Percentiles rank a stretch among this genome's conserved stretches.
These are phyloP conservation scores for Senna tora DNA, from an alignment of 306 rosid species.

Conservation along the genomic window DNA sequence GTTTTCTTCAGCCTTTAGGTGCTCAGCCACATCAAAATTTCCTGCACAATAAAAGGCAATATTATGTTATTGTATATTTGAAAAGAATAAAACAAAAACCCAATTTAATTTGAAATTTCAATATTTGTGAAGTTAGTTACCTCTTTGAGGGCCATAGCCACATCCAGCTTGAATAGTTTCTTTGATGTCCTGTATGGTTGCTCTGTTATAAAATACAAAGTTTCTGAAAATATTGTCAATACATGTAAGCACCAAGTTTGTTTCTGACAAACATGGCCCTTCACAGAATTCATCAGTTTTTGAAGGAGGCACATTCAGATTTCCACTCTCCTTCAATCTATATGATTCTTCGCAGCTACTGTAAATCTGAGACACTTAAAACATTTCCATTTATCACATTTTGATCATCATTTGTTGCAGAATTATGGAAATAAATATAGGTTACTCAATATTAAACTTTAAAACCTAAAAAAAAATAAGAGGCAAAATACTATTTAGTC, in stretches of 20 bases:
- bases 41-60: slow-evolving; percentile 45
- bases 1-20: slow-evolving; percentile 48
- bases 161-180: slow-evolving; percentile 71
- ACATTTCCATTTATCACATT: too few species aligned
- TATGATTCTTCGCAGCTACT: slow-evolving; percentile 73
- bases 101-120: not conserved
- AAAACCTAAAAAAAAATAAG: too few species aligned
- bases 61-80: too few species aligned
- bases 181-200: slow-evolving; percentile 65
- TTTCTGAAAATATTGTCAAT: slow-evolving; percentile 58
- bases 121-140: slow-evolving; percentile 22
- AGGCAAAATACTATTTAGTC: too few species aligned
- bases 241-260: slow-evolving; percentile 71
- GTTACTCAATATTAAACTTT: too few species aligned
- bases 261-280: slow-evolving; percentile 79
- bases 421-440: too few species aligned
- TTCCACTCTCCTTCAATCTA: slow-evolving; percentile 63
- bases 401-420: too few species aligned
- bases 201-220: slow-evolving; percentile 75
- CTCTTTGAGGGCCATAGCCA: slow-evolving; percentile 81
- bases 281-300: slow-evolving; percentile 60
- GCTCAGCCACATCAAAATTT: slow-evolving; percentile 70
- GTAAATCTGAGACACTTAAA: slow-evolving; percentile 53
- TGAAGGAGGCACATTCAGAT: slow-evolving; percentile 55
- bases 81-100: not conserved